Base-by-base conservation (phyloP, 73 alveolate species). In the Paramecium sonneborni region DNA sequence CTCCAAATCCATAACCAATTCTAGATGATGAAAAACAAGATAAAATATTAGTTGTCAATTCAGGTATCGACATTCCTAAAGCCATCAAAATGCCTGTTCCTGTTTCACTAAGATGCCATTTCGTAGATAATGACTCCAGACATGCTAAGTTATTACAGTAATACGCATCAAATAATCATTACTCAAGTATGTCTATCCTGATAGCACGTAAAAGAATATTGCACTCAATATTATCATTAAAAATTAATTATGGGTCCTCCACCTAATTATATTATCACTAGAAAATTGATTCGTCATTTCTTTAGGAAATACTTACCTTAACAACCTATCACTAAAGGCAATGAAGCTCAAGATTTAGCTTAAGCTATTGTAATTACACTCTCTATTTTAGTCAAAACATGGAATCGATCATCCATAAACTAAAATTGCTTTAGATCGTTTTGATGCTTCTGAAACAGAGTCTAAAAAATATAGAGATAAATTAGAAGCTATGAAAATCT, bases 21-120 rank as follows among this genome's bases (percentile, higher is more conserved):
- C 44, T 38, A 5, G 44, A 79, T 1, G 90, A 26, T 12, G 39
- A 41, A 24, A 43, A 79, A 34, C 90, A 79, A 2, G 76, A 43
- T 14, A 79, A 62, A 0, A 79, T 79, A 46, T 79, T 79, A n/a
- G 90, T 79, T 41, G 90, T 79, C 43, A 79, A 44, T 44, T 79
- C 90, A 10, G 90, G 90, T 9, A 79, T 41, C 1, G 76, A 39
- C 74, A 79, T 79, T 26, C 90, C 90, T 1, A 79, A 18, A 39
- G 90, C 90, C 90, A 79, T 79, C 30, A 79, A 34, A 37, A 79
- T 79, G 30, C 90, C 90, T 12, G 90, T 79, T 24, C 90, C 90
- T 24, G 90, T 79, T 24, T 79, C 90, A 30, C 62, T 30, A 10
- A 79, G 55, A 14, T 23, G 41, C 90, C 90, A 79, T 34, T 46